Base-by-base conservation (phyloP, 176 grass and related monocot genomes). In the Raddia distichophylla region DNA sequence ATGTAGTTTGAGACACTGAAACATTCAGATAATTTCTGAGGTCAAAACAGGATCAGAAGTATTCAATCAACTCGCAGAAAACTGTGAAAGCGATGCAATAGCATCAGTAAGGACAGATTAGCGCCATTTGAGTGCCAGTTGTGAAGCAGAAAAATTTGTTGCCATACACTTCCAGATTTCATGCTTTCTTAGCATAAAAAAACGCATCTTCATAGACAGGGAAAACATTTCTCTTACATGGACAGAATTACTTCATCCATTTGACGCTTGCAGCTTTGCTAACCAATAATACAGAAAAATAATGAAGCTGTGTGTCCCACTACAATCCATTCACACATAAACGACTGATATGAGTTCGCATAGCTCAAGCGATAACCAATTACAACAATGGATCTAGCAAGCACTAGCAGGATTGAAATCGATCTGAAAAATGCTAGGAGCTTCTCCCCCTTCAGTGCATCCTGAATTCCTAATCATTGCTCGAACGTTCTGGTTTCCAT, bases 231-330 rank as follows among this genome's bases (percentile, higher is more conserved):
- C 50, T 63, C 72, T 48, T 55, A 17, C 76, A 56, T 52, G 62
- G 12, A 69, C 33, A 80, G 8, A 84, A 54, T 69, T 64, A 63
- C 13, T 44, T 74, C 66, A 42, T 84, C 19, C 19, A 75, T 22
- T 63, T n/a, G 35, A 80, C 52, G 22, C 16, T 53, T 51, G 40
- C 35, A 60, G 18, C 40, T 65, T 45, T 14, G 10, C 2, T 58
- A 50, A 50, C 53, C 20, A 75, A 65, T 10, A 73, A 69, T 53
- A 2, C 0, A 62, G 18, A 60, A 10, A 53, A 12, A 5, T 69
- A 53, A 50, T 84, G 17, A 59, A 45, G 17, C 27, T 79, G 47
- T 65, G 57, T 82, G 17, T 32, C 33, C 14, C 44, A 19, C 18
- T 78, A 58, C 22, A 79, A 53, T 84, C 17, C 12, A 83, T 51